phyloP scores from a whole-genome alignment of 108 stramenopile genomes.

The Conticribra guillardii region DNA sequence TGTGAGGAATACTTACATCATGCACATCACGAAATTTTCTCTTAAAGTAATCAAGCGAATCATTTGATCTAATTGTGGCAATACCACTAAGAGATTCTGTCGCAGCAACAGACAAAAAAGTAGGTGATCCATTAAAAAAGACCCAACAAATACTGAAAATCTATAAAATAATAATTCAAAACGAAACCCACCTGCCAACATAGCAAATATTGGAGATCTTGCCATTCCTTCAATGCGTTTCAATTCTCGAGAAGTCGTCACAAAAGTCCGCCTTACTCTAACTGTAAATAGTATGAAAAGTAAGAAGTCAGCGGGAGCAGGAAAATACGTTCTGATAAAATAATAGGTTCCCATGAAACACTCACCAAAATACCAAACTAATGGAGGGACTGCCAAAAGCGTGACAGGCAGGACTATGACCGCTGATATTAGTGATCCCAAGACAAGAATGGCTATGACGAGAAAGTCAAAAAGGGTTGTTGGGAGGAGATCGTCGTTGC shows the following conservation, averaged over 20 bases:
- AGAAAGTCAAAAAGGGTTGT: conserved; percentile 79
- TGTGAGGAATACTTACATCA: conserved; percentile 40
- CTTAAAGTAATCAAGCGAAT: conserved; percentile 59
- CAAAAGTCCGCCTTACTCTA: conserved; percentile 69
- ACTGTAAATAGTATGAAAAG: too few species aligned
- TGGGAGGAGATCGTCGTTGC: conserved; percentile 80
- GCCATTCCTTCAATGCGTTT: conserved; percentile 88
- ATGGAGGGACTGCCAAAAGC: conserved; percentile 68
- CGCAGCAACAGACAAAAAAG: too few species aligned
- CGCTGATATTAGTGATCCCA: conserved; percentile 71
- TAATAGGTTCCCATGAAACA: too few species aligned
- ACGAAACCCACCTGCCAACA: too few species aligned
- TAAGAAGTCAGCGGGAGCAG: too few species aligned
- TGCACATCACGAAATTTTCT: conserved; percentile 69
- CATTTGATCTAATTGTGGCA: conserved; percentile 88
- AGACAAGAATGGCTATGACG: conserved; percentile 66
- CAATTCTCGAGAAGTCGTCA: conserved; percentile 78
- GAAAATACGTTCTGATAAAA: too few species aligned
- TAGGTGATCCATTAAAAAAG: too few species aligned
- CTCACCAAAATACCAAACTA: conserved; percentile 81
- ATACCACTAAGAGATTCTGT: conserved; percentile 89
- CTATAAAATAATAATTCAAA: too few species aligned
- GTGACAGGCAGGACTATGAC: conserved; percentile 68
- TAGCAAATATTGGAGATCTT: conserved; percentile 87
- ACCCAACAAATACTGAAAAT: too few species aligned